phyloP scores from a whole-genome alignment of 306 rosid species.

The Quercus gilva region DNA sequence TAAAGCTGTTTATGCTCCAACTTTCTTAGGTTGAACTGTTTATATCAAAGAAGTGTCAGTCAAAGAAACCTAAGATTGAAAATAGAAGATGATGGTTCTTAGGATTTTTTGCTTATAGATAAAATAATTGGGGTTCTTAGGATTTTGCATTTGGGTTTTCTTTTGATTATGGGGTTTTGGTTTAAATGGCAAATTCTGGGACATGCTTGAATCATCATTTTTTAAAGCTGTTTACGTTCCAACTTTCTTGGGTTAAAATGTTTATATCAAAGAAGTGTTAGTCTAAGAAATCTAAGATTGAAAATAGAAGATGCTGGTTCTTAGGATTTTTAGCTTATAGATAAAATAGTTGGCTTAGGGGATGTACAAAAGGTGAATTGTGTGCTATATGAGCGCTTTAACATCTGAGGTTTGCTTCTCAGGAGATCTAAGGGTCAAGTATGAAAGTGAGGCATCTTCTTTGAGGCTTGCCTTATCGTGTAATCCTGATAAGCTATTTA shows the following conservation, averaged over 20 bases:
- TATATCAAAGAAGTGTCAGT: too few relatives aligned
- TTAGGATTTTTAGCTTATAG: neutral
- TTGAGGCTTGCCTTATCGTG: neutral
- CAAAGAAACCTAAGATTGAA: too few relatives aligned
- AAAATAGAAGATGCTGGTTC: neutral
- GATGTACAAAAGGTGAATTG: too few relatives aligned
- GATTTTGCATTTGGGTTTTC: too few relatives aligned
- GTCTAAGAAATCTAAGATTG: neutral
- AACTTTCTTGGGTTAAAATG: neutral
- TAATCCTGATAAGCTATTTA: neutral
- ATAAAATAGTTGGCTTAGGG: too few relatives aligned
- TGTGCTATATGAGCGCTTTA: too few relatives aligned
- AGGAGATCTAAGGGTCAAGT: conserved; percentile 1
- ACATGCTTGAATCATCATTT: too few relatives aligned
- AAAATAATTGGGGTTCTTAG: too few relatives aligned
- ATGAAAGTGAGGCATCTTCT: conserved; percentile 13
- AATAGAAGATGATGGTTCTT: too few relatives aligned
- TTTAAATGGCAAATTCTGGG: neutral
- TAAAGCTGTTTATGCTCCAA: too few relatives aligned
- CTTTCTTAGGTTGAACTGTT: too few relatives aligned
- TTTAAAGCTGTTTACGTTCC: neutral
- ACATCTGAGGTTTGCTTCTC: neutral
- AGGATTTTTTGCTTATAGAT: too few relatives aligned
- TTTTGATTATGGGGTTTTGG: neutral
- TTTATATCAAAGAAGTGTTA: neutral